Evolutionary conservation across 1,284 basidiomycete species (phyloP), one percentile per base, ranked within the genome.

Genomic region (Golubevia pallescens): DNA sequence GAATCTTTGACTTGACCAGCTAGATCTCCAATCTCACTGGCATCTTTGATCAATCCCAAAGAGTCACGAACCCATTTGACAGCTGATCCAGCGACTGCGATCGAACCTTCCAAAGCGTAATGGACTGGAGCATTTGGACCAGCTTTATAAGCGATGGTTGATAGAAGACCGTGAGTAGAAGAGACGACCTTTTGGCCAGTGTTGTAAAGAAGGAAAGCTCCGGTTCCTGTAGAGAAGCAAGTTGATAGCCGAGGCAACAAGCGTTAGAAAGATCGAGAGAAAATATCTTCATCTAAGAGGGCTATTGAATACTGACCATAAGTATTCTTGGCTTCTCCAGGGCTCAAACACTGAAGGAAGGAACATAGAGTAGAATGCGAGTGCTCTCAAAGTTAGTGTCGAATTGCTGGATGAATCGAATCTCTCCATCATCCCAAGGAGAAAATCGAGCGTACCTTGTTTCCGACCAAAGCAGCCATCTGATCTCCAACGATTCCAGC

Each of bases 41-140:
- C 93, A 52, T 91, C 89, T 55, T 90, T 87, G 80, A 99, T 96
- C 72, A 99, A 87, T 23, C 89, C 87, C 88, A 99, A 90, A 48
- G 93, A 92, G 87, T 99, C 97, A 28, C 96, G 92, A 8, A 99
- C 88, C 94, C 96, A 99, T 87, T 97, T 95, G 85, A 99, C 91
- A 7, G 94, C 94, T 72, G 92, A 93, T 48, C 96, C 96, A 10
- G 95, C 95, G 28, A 98, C 97, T 42, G 93, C 93, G 75, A 98
- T 95, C 69, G 92, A 93, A 3, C 96, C 96, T 86, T 99, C 96
- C 57, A 99, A 88, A 1, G 96, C 95, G 84, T 98, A 99, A 2
- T 94, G 89, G 0, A 95, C 92, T 73, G 91, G 91, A 2, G 90
- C 88, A 34, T 90, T 87, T 2, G 91, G 90, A 8, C 95, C 94